These are phyloP conservation scores for Luzula sylvatica DNA, from an alignment of 176 grass and related monocot species.

Conservation along the genomic window DNA sequence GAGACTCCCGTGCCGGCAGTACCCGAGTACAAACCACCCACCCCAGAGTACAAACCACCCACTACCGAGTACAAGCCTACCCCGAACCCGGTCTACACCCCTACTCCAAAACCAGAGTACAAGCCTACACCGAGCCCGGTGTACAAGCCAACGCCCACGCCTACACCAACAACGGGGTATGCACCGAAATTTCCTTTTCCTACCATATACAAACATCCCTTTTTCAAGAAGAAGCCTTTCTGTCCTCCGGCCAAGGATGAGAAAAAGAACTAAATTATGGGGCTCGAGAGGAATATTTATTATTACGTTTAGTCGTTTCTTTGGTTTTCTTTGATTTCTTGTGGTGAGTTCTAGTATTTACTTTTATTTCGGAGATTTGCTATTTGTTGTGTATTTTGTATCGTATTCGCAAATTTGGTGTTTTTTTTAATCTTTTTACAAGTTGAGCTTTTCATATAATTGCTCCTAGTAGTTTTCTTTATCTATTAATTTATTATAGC, in stretches of 20 bases:
- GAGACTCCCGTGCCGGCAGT: neutral
- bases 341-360: neutral
- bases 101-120: too few species aligned
- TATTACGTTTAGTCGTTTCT: neutral
- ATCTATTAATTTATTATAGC: too few species aligned
- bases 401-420: neutral
- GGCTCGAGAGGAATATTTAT: too few species aligned
- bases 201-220: constrained; percentile 7
- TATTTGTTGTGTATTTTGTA: neutral
- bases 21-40: constrained; percentile 6
- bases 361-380: neutral
- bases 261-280: neutral
- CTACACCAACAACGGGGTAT: neutral
- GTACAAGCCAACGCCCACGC: constrained; percentile 9
- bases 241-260: constrained; percentile 14
- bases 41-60: neutral
- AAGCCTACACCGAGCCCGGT: neutral
- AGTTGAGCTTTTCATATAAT: too few species aligned
- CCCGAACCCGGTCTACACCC: too few species aligned
- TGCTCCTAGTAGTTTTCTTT: too few species aligned
- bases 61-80: too few species aligned
- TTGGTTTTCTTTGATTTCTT: neutral
- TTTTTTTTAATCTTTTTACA: neutral
- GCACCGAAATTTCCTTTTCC: too few species aligned
- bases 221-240: constrained; percentile 18